Percentiles rank a stretch among this genome's conserved stretches.
Conservation (phyloP, 2,329 filamentous ascomycete genomes). For the Ophiostoma perfectum region DNA sequence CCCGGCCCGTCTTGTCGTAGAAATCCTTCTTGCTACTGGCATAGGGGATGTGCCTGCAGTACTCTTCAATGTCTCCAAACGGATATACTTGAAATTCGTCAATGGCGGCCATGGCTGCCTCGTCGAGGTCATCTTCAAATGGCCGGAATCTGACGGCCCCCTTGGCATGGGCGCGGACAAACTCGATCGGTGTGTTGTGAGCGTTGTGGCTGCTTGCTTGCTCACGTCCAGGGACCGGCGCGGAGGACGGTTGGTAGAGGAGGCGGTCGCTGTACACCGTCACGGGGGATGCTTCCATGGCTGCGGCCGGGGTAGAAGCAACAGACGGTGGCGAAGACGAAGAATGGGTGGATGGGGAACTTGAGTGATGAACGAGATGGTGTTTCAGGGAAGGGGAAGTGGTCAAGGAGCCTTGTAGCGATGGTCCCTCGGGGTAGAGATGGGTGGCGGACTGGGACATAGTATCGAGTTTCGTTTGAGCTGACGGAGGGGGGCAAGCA, state of each 20-base stretch:
- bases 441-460: slow-evolving; percentile 17
- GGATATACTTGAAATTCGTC: slow-evolving; percentile 61
- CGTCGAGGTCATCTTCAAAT: slow-evolving; percentile 57
- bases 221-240: not conserved
- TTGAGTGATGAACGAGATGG: not conserved
- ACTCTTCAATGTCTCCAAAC: slow-evolving; percentile 55
- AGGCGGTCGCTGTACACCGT: slow-evolving; percentile 23
- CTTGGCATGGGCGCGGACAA: slow-evolving; percentile 38
- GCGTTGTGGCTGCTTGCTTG: not conserved
- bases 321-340: not conserved
- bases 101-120: slow-evolving; percentile 53
- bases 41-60: slow-evolving; percentile 78
- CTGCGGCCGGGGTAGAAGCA: not conserved
- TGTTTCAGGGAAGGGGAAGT: not conserved
- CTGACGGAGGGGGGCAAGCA: not conserved
- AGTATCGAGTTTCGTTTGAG: slow-evolving; percentile 3
- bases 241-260: not conserved
- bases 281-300: slow-evolving; percentile 17
- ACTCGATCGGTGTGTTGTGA: slow-evolving; percentile 19
- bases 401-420: slow-evolving; percentile 10
- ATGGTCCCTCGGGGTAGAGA: slow-evolving; percentile 18
- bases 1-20: slow-evolving; percentile 75
- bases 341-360: not conserved
- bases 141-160: slow-evolving; percentile 69
- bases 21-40: slow-evolving; percentile 92